Evolutionary conservation across 176 grass and related monocot genomes (phyloP), one percentile per base, ranked within the genome.

Genomic region (Elymus sibiricus): DNA sequence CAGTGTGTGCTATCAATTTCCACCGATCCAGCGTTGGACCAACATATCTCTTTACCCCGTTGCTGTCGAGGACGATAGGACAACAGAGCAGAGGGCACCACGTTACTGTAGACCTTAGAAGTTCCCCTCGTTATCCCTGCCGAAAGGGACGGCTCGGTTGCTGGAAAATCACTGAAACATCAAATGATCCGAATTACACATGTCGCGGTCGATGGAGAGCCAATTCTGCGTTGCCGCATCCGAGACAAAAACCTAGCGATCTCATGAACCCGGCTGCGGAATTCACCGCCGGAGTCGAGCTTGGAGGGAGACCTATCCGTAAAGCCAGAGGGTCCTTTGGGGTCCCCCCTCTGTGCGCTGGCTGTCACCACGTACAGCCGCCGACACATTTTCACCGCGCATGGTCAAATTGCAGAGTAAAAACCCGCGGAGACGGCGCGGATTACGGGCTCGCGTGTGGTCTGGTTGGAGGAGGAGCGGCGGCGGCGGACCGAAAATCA

Each of bases 101-200:
- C 61, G n/a, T 56, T 32, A 11, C 55, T 44, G 29, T 9, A 32
- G 25, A 39, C 81, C 69, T 70, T 49, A 88, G 24, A 53, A 55
- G 85, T 85, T 44, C 3, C 82, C 77, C 70, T 77, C 78, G 24
- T 88, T 88, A 91, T 85, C 90, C 70, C 71, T 28, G 22, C 64
- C 3, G 86, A 88, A 16, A 88, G 70, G 3, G 77, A 88, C 82
- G 17, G 53, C 19, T 11, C 5, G 63, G 40, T 11, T 3, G 77
- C 61, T 12, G 17, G 15, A n/a, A 64, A 63, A 25, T 62, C 37
- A 43, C 35, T 40, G 65, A 80, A 84, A 81, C 69, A 61, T 73
- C 24, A 76, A 62, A 40, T 39, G 21, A 13, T 68, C 82, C 76
- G 59, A 70, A 90, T 81, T 26, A 31, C 34, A 5, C 13, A 62